Base-by-base conservation (phyloP, 495 filamentous ascomycete genomes). In the Glutinoglossum americanum region DNA sequence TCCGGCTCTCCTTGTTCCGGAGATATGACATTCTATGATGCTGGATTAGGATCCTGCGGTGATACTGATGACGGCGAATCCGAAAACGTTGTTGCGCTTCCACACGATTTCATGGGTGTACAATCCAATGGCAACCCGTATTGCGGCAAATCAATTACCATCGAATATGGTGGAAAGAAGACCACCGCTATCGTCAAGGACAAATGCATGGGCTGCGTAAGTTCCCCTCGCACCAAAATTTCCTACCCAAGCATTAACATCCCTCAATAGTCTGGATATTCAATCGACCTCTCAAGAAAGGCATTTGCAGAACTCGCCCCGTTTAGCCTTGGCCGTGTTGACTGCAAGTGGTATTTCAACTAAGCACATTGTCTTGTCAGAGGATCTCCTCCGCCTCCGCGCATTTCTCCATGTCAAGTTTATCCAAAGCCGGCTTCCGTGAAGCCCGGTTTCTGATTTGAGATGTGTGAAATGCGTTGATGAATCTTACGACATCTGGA, bases 31-130 rank as follows among this genome's bases (percentile, higher is more conserved):
- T 73, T 64, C 57, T 76, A 74, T 60, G 51, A 55, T 8, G 23
- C 62, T 35, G 71, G 72, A 25, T 11, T 70, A 5, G 74, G 73
- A 21, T 65, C 73, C 39, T 76, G 74, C 54, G 74, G 73, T 35
- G 13, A 13, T 4, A 23, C 23, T 1, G 55, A 51, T 0, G 65
- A 51, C 25, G 30, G 30, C 13, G 39, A 27, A 4, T 2, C 13
- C 1, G 56, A 59, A 0, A 13, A 21, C 25, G 27, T 59, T 28
- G 57, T 59, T 21, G 57, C 57, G 10, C 47, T 59, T 23, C 19
- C 47, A 13, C n/a, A 19, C n/a, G 57, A 23, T 5, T 13, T 59
- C 3, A 59, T 59, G 57, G 57, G 55, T 13, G 3, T 23, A 13
- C 9, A 28, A 11, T 59, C 55, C 48, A 59, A 59, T 13, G 33